phyloP scores from a whole-genome alignment of 305 asterid species.

The Solanum chacoense region DNA sequence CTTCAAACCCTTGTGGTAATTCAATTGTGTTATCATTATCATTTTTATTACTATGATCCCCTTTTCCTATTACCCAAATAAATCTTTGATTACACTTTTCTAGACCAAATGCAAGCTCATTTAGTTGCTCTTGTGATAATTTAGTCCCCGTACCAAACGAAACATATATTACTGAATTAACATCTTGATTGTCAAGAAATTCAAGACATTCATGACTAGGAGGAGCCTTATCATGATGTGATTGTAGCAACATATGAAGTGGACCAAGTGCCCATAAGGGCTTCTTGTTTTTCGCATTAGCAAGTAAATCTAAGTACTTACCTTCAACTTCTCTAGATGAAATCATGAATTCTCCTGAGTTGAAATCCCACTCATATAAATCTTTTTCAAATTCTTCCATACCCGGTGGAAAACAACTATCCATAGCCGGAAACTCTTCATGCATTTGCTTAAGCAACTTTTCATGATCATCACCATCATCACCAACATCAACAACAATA shows the following conservation, averaged over 20 bases:
- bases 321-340: background rate
- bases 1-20: background rate
- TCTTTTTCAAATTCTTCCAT: background rate
- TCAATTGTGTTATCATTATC: background rate
- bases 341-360: background rate
- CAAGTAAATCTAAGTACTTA: background rate
- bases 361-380: background rate
- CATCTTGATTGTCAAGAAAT: background rate
- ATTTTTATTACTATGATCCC: background rate
- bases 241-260: background rate
- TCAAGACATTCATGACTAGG: background rate
- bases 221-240: background rate
- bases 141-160: background rate
- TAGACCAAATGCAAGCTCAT: background rate
- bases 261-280: background rate
- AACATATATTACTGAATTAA: background rate
- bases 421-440: background rate
- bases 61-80: background rate
- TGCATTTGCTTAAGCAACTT: too few species aligned
- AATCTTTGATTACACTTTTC: background rate
- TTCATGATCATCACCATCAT: background rate
- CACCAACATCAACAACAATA: too few species aligned
- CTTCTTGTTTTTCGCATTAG: background rate
- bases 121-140: background rate
- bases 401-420: background rate